phyloP scores from a whole-genome alignment of 2,329 filamentous ascomycete genomes.

The Cryphonectria parasitica region DNA sequence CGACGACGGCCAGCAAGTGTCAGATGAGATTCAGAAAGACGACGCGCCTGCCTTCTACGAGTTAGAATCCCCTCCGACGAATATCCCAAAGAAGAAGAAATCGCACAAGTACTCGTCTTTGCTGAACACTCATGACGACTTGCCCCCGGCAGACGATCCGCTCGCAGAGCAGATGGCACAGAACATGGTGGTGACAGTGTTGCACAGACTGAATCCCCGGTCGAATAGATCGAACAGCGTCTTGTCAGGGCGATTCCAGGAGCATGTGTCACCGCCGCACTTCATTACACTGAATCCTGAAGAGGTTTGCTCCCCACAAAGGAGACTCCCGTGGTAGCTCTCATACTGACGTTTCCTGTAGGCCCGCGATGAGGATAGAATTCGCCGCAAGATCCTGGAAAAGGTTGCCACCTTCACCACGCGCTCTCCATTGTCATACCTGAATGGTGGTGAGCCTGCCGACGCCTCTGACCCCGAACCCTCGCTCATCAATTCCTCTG shows the following conservation, averaged over 20 bases:
- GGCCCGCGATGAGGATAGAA: constrained; percentile 65
- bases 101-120: constrained; percentile 5
- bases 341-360: constrained; percentile 42
- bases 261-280: constrained; percentile 54
- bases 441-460: constrained; percentile 50
- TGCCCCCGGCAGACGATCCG: constrained; percentile 60
- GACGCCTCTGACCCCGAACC: constrained; percentile 69
- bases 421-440: constrained; percentile 44
- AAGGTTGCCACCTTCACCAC: constrained; percentile 79
- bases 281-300: constrained; percentile 78
- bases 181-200: constrained; percentile 70
- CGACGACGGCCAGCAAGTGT: constrained; percentile 67
- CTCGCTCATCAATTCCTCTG: constrained; percentile 65
- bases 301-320: constrained; percentile 55
- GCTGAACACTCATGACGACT: constrained; percentile 48
- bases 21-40: constrained; percentile 71
- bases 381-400: constrained; percentile 79
- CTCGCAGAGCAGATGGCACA: constrained; percentile 65
- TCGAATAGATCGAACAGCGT: constrained; percentile 16
- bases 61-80: constrained; percentile 77
- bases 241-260: constrained; percentile 31
- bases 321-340: neutral
- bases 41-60: constrained; percentile 75
- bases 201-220: constrained; percentile 57
- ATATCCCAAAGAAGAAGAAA: constrained; percentile 60